These are phyloP conservation scores for Andrographis paniculata DNA, from an alignment of 305 asterid genomes.

Conservation along the genomic window DNA sequence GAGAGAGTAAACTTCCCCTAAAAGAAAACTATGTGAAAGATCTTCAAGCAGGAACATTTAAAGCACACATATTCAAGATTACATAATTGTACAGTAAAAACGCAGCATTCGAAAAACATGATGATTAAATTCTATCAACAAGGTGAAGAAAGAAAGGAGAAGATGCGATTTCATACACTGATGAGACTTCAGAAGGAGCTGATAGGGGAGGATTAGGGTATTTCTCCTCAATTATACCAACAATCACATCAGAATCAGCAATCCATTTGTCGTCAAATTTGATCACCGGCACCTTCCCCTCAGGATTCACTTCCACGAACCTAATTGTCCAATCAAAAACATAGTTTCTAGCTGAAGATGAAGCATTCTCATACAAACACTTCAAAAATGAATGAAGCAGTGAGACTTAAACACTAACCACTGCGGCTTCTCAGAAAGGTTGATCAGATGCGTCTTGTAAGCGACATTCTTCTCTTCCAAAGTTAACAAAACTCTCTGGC, in stretches of 20 bases:
- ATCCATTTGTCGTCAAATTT: constrained; percentile 70
- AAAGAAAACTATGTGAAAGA: too few relatives aligned
- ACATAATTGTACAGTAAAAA: too few relatives aligned
- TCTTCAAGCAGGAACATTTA: too few relatives aligned
- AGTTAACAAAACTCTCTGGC: constrained; percentile 63
- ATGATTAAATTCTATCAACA: not conserved
- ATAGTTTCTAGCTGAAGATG: too few relatives aligned
- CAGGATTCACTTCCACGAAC: constrained; percentile 65
- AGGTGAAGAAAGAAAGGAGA: constrained; percentile 2
- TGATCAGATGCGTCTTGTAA: constrained; percentile 47
- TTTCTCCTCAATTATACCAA: constrained; percentile 61
- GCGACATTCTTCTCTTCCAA: constrained; percentile 68
- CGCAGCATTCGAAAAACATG: too few relatives aligned
- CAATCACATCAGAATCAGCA: constrained; percentile 74
- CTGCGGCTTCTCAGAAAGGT: constrained; percentile 35
- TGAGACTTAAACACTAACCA: not conserved
- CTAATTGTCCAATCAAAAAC: constrained; percentile 22
- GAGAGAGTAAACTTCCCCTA: too few relatives aligned
- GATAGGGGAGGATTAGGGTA: constrained; percentile 56
- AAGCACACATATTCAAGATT: too few relatives aligned
- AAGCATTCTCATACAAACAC: too few relatives aligned
- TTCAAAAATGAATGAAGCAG: too few relatives aligned
- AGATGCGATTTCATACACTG: constrained; percentile 43
- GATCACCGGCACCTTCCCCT: constrained; percentile 71
- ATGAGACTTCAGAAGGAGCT: constrained; percentile 46